Evolutionary conservation across 2,329 filamentous ascomycete species (phyloP), one percentile per base, ranked within the genome.

Genomic region (Fusarium penzigii): DNA sequence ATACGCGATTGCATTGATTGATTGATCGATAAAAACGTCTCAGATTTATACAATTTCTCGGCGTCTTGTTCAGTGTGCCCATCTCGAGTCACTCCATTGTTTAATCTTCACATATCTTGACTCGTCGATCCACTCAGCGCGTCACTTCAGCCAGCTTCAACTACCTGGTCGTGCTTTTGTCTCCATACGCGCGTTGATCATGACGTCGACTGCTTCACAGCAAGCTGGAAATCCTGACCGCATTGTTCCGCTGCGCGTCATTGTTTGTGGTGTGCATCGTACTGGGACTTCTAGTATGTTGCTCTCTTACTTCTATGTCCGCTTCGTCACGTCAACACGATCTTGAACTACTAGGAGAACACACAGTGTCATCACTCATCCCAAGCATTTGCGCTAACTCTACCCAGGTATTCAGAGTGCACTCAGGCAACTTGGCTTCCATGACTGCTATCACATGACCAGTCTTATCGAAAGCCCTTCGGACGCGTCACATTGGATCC

Each of bases 171-270:
- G 20, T 25, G 20, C 7, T 5, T 25, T 25, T 25, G 20, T 57
- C 50, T 46, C 53, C 29, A 29, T 34, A 38, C 32, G 9, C 25
- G 46, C 13, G 25, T 40, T 39, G 44, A 43, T 43, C 46, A 62
- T 62, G 55, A 42, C 55, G 29, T 53, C 53, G 20, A 25, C 20
- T 10, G 48, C 46, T 14, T 39, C 38, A 16, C 44, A 49, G 39
- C 42, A 46, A 25, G 42, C 55, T 38, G 53, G 53, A 43, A 56
- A 48, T 46, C 57, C 61, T n/a, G 61, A 60, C 39, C 69, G 72
- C 25, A 61, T 67, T 42, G 70, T 74, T 5, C 71, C 72, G 7
- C 72, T 73, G 72, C 66, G 67, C 42, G 70, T 74, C 62, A 71
- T 74, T 50, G 71, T 74, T 25, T 72, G 70, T 57, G 69, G 72